Conservation (phyloP, 164 flowering plant species). For the Tetrastigma voinierianum region DNA sequence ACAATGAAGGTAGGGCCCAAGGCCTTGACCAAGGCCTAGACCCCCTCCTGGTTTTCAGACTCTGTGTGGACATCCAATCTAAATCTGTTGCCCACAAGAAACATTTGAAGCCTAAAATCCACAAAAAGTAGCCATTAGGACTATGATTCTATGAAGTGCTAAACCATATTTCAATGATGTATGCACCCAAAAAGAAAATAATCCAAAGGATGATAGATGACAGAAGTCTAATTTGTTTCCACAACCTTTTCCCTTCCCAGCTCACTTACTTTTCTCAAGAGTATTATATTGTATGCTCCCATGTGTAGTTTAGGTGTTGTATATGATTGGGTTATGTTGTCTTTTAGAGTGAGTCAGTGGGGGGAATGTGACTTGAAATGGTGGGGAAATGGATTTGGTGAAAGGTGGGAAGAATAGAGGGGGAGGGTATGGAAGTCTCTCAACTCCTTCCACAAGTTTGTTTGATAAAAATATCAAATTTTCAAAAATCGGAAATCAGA, state of each 20-base stretch:
- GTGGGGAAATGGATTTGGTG: constrained; percentile 9
- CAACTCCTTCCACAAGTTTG: not conserved
- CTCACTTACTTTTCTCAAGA: not conserved
- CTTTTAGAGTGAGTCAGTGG: not conserved
- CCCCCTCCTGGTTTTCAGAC: constrained; percentile 11
- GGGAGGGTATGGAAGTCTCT: not conserved
- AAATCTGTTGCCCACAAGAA: constrained; percentile 13
- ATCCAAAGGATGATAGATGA: no score
- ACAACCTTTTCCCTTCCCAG: not conserved
- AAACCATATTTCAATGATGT: no score
- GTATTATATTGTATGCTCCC: not conserved
- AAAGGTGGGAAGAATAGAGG: not conserved
- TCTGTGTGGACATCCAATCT: constrained; percentile 1
- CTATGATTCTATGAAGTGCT: no score
- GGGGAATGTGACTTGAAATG: not conserved
- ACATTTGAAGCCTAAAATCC: not conserved
- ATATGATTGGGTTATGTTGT: constrained; percentile 7
- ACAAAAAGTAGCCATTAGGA: no score
- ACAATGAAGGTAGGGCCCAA: constrained; percentile 4
- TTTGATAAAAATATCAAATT: not conserved
- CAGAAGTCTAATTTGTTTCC: not conserved
- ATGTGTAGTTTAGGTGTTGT: not conserved
- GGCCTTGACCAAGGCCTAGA: not conserved
- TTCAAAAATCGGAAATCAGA: no score
- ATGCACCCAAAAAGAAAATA: no score